phyloP scores from a whole-genome alignment of 257 asterid genomes.

The Paraleonurus japonicus region DNA sequence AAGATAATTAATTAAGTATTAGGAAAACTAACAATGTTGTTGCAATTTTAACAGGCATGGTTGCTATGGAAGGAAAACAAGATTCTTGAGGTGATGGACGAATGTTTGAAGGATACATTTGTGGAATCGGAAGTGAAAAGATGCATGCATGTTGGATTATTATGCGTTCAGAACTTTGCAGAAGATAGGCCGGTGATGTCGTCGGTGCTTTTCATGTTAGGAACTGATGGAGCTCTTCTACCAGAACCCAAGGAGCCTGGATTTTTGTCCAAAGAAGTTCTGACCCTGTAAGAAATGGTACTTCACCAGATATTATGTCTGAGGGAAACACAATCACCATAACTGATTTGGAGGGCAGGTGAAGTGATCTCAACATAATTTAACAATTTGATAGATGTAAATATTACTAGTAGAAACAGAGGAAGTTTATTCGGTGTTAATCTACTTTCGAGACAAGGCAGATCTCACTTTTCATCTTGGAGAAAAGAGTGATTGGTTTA shows the following conservation, averaged over 20 bases:
- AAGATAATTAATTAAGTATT: not conserved
- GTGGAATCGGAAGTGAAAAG: conserved; percentile 41
- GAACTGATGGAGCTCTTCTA: conserved; percentile 29
- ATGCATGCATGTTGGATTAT: conserved; percentile 42
- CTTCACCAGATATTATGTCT: too few relatives aligned
- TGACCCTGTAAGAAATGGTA: too few relatives aligned
- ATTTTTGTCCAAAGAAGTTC: not conserved
- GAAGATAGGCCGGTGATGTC: conserved; percentile 42
- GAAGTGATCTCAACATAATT: too few relatives aligned
- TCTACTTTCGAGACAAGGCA: too few relatives aligned
- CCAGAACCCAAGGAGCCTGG: conserved; percentile 46
- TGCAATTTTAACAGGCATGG: conserved; percentile 36
- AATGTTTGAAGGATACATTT: conserved; percentile 10
- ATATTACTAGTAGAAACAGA: too few relatives aligned
- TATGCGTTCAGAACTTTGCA: conserved; percentile 38
- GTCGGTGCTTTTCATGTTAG: conserved; percentile 39
- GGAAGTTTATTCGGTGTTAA: too few relatives aligned
- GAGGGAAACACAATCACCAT: too few relatives aligned
- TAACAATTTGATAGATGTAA: too few relatives aligned
- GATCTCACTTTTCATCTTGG: too few relatives aligned
- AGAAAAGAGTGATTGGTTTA: too few relatives aligned
- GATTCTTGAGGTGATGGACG: conserved; percentile 36
- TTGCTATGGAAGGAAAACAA: conserved; percentile 32
- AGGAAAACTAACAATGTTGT: not conserved
- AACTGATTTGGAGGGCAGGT: too few relatives aligned